Conservation (phyloP, 768 basidiomycete genomes). For the Jaapia argillacea region DNA sequence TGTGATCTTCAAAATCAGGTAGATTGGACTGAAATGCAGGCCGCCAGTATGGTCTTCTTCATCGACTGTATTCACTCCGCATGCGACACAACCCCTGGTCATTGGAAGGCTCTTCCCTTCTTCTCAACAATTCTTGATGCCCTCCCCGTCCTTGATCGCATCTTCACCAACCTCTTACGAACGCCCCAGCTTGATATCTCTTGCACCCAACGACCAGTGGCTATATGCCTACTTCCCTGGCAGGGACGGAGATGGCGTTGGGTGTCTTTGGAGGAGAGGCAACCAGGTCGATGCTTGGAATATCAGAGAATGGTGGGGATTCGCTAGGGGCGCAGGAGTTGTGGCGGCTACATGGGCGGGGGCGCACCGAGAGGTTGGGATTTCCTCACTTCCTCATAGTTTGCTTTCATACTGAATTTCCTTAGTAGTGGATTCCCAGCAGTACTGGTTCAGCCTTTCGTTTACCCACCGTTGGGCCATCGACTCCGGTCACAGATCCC, state of each 20-base stretch:
- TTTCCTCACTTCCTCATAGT: no score
- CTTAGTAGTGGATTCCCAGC: no score
- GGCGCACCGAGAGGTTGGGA: slow-evolving; percentile 48
- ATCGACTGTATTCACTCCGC: slow-evolving; percentile 60
- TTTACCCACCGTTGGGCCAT: slow-evolving; percentile 49
- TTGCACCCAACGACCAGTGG: slow-evolving; percentile 49
- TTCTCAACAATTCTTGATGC: slow-evolving; percentile 51
- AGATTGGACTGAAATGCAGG: slow-evolving; percentile 23
- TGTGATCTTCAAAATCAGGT: background rate
- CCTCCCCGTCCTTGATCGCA: slow-evolving; percentile 41
- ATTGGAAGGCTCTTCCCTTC: slow-evolving; percentile 61
- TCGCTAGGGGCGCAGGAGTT: slow-evolving; percentile 41
- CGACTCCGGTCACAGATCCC: slow-evolving; percentile 39
- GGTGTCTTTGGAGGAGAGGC: slow-evolving; percentile 57
- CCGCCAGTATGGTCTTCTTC: slow-evolving; percentile 64
- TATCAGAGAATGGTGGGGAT: slow-evolving; percentile 45
- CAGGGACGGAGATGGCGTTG: slow-evolving; percentile 41
- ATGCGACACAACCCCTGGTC: slow-evolving; percentile 50
- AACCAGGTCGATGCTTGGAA: slow-evolving; percentile 52
- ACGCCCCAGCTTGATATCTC: slow-evolving; percentile 52
- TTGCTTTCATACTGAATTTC: no score
- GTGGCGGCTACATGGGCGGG: slow-evolving; percentile 58
- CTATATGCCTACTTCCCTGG: slow-evolving; percentile 72
- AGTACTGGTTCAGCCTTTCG: slow-evolving; percentile 42
- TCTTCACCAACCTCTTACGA: slow-evolving; percentile 38